Base-by-base conservation (phyloP, 1,284 basidiomycete genomes). In the Ceratorhiza oryzae-sativae region DNA sequence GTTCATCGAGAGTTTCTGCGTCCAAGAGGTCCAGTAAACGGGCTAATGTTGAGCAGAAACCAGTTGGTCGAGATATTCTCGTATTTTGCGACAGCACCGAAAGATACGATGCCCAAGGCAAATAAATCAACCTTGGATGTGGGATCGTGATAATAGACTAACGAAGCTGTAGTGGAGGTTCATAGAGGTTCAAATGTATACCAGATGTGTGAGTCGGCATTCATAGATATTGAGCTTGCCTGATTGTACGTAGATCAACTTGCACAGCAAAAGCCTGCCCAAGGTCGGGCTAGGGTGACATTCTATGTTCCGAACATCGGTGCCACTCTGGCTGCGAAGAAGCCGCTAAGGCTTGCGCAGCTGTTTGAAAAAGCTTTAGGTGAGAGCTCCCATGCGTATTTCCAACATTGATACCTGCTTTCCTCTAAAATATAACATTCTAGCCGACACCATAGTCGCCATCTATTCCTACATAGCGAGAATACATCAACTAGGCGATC, bases 41-140 rank as follows among this genome's bases (percentile, higher is more conserved):
- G 13, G 8, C 8, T 13, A 39, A 6, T 39, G 6, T 13, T 6
- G 13, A 13, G 36, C 36, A 6, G 36, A 39, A 39, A 39, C 36
- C 36, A 6, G 13, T 3, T 6, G 65, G 39, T 41, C 56, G 53
- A 46, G 53, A 68, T 23, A 68, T 68, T 23, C 20, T 68, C 30
- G 53, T 68, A 1, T 68, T 68, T 58, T 68, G 65, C 27, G 65
- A 68, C 15, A 48, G 65, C 34, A 49, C 65, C 9, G 53, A 32
- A 3, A 58, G 53, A 23, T 36, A 68, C 20, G 51, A 53, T 1
- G 27, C 9, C 15, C 15, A 27, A 55, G 51, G 65, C 30, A 27
- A 42, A 27, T 56, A 45, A 45, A 4, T 18, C 6, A 18, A 3
- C 42, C 3, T 3, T 45, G 6, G 3, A 39, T 13, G 5, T 13